Evolutionary conservation across 2,329 filamentous ascomycete genomes (phyloP).

Genomic region (Ophiostoma quercus): DNA sequence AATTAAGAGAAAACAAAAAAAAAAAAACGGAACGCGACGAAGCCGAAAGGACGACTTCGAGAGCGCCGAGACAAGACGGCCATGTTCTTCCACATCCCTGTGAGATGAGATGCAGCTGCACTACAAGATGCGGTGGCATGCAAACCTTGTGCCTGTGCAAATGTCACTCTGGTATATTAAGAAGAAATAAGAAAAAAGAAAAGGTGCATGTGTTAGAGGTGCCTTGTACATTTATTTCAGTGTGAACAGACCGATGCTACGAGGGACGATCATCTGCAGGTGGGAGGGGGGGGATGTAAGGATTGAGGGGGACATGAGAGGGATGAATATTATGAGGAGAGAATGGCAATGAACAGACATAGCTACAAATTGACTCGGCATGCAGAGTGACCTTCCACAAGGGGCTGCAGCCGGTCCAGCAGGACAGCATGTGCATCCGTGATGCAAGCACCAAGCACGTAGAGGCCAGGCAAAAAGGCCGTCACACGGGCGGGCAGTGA

Average conservation of each 20-base stretch:
- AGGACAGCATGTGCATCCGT: neutral
- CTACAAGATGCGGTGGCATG: neutral
- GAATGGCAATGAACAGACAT: neutral
- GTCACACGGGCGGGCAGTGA: neutral
- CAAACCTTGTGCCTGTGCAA: conserved; percentile 1
- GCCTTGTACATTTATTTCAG: neutral
- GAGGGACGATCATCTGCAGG: conserved; percentile 2
- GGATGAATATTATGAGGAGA: neutral
- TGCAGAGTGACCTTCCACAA: conserved; percentile 19
- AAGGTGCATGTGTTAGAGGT: neutral
- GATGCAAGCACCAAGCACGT: neutral
- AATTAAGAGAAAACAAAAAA: neutral
- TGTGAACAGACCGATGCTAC: neutral
- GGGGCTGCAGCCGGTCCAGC: conserved; percentile 13
- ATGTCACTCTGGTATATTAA: neutral
- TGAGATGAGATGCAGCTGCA: neutral
- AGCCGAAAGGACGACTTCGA: neutral
- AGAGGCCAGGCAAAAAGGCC: neutral
- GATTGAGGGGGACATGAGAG: neutral
- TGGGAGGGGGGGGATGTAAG: neutral
- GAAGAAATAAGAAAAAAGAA: neutral
- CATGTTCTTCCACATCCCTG: neutral
- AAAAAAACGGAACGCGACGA: neutral
- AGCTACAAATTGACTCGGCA: neutral
- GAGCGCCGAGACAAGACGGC: neutral